Conservation (phyloP, 805 yeast genomes). For the Wickerhamiella sergipiensis region DNA sequence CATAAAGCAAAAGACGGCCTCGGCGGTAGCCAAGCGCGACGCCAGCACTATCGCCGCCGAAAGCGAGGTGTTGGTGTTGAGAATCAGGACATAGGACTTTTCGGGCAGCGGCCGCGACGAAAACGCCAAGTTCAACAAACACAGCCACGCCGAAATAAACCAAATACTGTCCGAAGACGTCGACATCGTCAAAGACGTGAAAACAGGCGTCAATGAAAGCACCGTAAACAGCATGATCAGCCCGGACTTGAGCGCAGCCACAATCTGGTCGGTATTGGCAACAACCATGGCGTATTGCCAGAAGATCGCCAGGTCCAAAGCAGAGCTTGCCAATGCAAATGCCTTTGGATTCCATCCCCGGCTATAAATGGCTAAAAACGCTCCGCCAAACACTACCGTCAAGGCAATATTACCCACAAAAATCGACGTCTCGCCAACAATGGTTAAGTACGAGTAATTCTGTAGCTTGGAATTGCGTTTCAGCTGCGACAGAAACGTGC, state of each 20-base stretch:
- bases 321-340: constrained; percentile 17
- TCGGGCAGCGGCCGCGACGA: constrained; percentile 48
- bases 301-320: constrained; percentile 20
- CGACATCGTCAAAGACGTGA: constrained; percentile 74
- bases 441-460: constrained; percentile 45
- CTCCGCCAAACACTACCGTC: constrained; percentile 47
- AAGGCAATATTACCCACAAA: constrained; percentile 53
- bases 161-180: constrained; percentile 91
- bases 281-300: constrained; percentile 16
- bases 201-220: constrained; percentile 73
- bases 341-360: constrained; percentile 20
- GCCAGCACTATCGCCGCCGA: constrained; percentile 83
- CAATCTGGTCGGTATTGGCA: constrained; percentile 4
- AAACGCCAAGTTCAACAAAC: constrained; percentile 52
- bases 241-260: constrained; percentile 44
- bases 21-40: constrained; percentile 63
- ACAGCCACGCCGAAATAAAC: constrained; percentile 76
- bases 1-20: constrained; percentile 72
- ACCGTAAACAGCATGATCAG: constrained; percentile 54
- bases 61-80: constrained; percentile 71
- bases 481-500: constrained; percentile 65
- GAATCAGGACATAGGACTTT: constrained; percentile 30
- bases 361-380: constrained; percentile 44
- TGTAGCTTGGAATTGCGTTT: constrained; percentile 64
- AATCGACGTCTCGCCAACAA: constrained; percentile 59